Percentiles rank a stretch among this genome's conserved stretches.
Evolutionary conservation across 352 stramenopile species (phyloP).

Genomic region (Albugo candida): DNA sequence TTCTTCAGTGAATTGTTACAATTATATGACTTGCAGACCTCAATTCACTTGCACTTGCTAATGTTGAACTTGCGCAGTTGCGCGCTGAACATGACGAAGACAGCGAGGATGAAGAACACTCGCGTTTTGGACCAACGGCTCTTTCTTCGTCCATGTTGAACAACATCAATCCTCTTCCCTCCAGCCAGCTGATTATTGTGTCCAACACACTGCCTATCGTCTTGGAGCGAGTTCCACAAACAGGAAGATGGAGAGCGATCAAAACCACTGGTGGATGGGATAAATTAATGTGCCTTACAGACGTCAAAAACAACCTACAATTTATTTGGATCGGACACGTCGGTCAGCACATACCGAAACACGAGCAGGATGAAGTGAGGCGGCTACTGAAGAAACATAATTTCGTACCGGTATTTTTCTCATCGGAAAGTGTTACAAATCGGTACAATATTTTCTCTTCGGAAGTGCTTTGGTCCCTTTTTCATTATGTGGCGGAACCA

Average conservation of each 20-base stretch:
- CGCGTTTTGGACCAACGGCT: neutral
- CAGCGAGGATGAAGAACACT: constrained; percentile 23
- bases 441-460: constrained; percentile 79
- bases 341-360: constrained; percentile 68
- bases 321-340: constrained; percentile 83
- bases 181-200: constrained; percentile 68
- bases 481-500: constrained; percentile 77
- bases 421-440: constrained; percentile 45
- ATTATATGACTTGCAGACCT: neutral
- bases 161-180: constrained; percentile 4
- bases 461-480: constrained; percentile 81
- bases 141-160: constrained; percentile 2
- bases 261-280: constrained; percentile 75
- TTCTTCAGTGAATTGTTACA: neutral
- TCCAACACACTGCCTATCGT: constrained; percentile 73
- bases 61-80: constrained; percentile 8
- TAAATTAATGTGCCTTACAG: constrained; percentile 66
- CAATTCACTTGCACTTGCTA: no score
- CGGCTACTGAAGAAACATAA: constrained; percentile 70
- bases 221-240: constrained; percentile 48
- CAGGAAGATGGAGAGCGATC: constrained; percentile 58
- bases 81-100: constrained; percentile 41
- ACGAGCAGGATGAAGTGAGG: constrained; percentile 52
- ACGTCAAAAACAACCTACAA: constrained; percentile 34
- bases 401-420: constrained; percentile 74